Base-by-base conservation (phyloP, 257 asterid genomes). In the Plantago ovata region DNA sequence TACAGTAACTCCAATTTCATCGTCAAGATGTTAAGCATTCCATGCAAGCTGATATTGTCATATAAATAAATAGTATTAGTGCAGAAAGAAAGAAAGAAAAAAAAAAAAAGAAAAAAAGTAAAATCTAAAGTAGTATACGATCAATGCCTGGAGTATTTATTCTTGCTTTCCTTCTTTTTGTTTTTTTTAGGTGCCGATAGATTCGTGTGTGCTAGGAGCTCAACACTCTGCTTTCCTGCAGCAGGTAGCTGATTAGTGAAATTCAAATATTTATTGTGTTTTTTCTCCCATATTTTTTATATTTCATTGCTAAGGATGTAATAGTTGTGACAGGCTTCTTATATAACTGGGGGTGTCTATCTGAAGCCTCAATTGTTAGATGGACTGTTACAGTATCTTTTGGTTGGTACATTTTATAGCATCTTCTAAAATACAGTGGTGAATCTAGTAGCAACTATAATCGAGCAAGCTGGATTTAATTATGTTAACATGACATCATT, bases 221-320 rank as follows among this genome's bases (percentile, higher is more conserved):
- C 95, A 84, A 62, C 84, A 90, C 72, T 90, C 98, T 56, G 96
- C 98, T 70, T 90, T 90, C 66, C 77, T 90, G 71, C 98, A 87
- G 85, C 98, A 90, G 98, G 98, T 84, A 70, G 58, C 36, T 20
- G 14, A 50, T 50, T 50, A 50, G 21, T 15, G 28, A 49, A 3
- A 28, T 28, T 28, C 38, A 43, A 68, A 45, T 60, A 36, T 42
- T 21, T 61, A 48, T 33, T 22, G 36, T 18, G 15, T 36, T 20
- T 60, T 54, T 61, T 65, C 51, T 52, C 40, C 62, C 20, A 56
- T 69, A 48, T 50, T 60, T 64, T 67, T 58, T 19, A 13, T 38
- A 18, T 38, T 23, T 68, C 33, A 19, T 38, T 75, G 43, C 12
- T 69, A 21, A 63, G 61, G 50, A 40, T 72, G 32, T 56, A 15